phyloP scores from a whole-genome alignment of 2,329 filamentous ascomycete genomes.

The Boeremia lycopersici region DNA sequence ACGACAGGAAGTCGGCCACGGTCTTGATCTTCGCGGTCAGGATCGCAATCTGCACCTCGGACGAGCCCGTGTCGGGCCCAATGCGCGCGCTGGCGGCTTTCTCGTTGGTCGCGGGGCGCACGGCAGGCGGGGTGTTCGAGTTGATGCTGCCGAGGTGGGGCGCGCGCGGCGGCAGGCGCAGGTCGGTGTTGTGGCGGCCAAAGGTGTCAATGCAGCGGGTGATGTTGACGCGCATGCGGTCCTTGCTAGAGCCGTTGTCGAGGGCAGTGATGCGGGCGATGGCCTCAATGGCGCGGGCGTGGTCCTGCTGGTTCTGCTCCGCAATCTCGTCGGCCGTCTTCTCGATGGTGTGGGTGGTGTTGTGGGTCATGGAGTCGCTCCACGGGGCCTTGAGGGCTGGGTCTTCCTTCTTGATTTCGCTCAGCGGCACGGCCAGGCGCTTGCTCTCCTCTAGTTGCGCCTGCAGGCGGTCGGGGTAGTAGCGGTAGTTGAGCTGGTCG shows the following conservation, averaged over 20 bases:
- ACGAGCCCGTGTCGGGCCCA: constrained; percentile 92
- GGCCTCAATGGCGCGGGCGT: constrained; percentile 74
- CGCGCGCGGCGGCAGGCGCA: constrained; percentile 65
- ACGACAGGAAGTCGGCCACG: constrained; percentile 73
- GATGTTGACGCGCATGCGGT: constrained; percentile 81
- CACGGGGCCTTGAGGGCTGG: constrained; percentile 10
- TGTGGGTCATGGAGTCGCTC: constrained; percentile 11
- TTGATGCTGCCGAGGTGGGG: constrained; percentile 53
- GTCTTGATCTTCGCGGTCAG: constrained; percentile 91
- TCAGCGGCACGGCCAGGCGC: constrained; percentile 65
- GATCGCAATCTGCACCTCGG: constrained; percentile 97
- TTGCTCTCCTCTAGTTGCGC: constrained; percentile 71
- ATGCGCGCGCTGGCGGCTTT: constrained; percentile 60
- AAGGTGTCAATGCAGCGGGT: constrained; percentile 84
- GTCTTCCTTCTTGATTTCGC: constrained; percentile 19
- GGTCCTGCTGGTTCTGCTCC: constrained; percentile 47
- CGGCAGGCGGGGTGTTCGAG: constrained; percentile 48
- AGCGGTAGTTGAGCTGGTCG: constrained; percentile 74
- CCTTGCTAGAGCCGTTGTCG: constrained; percentile 76
- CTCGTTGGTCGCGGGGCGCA: constrained; percentile 52
- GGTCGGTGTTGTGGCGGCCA: constrained; percentile 88
- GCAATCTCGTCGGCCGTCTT: constrained; percentile 30
- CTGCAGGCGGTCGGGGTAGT: constrained; percentile 71
- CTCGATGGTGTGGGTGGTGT: constrained; percentile 4
- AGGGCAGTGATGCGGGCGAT: constrained; percentile 80